phyloP scores from a whole-genome alignment of 2,329 filamentous ascomycete genomes.

The Xylariaceae sp. region DNA sequence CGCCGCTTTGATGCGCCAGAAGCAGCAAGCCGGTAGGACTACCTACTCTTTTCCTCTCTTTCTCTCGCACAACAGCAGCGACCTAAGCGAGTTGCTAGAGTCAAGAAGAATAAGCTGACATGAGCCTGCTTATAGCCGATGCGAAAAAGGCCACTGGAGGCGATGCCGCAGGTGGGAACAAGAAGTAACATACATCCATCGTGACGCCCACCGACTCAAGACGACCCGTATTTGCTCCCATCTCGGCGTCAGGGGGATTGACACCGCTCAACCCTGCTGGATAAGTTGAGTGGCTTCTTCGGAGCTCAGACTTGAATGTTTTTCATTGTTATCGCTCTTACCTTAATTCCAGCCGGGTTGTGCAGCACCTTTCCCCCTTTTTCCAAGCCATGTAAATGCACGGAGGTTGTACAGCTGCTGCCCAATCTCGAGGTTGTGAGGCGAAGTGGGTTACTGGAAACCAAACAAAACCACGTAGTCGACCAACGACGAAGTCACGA shows the following conservation, averaged over 20 bases:
- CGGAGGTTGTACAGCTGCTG: not conserved
- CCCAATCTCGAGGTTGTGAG: conserved; percentile 2
- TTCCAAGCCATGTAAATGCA: not conserved
- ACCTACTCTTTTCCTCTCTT: not conserved
- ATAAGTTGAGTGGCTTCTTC: not conserved
- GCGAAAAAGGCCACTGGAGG: conserved; percentile 41
- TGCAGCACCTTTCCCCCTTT: not conserved
- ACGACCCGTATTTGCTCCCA: not conserved
- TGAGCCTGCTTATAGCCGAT: conserved; percentile 40
- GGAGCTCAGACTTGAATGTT: not conserved
- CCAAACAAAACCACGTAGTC: conserved; percentile 1
- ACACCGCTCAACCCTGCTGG: not conserved
- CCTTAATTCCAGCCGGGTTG: not conserved
- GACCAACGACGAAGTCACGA: conserved; percentile 18
- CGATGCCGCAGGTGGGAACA: conserved; percentile 22
- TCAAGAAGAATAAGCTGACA: conserved; percentile 9
- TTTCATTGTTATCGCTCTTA: not conserved
- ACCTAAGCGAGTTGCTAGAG: not conserved
- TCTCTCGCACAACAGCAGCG: not conserved
- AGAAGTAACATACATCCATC: conserved; percentile 16
- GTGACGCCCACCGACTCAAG: not conserved
- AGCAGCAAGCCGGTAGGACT: conserved; percentile 50
- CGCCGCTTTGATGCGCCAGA: conserved; percentile 53
- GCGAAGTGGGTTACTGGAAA: conserved; percentile 1
- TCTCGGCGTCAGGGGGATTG: not conserved